Evolutionary conservation across 805 yeast species (phyloP).

Genomic region (Metschnikowia gelsemii): DNA sequence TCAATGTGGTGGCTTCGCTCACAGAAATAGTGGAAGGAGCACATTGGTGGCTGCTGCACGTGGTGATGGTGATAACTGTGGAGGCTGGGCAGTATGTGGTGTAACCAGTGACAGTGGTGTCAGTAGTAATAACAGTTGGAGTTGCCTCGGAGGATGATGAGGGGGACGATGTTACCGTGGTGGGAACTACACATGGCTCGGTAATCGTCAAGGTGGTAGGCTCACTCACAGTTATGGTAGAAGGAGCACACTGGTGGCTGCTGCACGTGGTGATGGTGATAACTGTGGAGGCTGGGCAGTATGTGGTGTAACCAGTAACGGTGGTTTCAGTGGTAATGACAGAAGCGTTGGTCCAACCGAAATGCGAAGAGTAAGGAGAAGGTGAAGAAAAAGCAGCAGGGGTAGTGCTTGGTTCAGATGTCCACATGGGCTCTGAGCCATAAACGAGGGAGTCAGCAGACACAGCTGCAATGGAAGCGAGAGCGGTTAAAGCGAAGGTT

Average conservation of each 20-base stretch:
- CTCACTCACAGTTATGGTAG: constrained; percentile 27
- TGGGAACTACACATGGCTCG: constrained; percentile 30
- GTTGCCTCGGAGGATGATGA: too few relatives aligned
- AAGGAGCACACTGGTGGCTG: constrained; percentile 28
- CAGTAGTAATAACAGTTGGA: constrained; percentile 23
- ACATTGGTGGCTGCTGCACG: constrained; percentile 31
- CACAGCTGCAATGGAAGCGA: constrained; percentile 10
- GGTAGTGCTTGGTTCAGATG: too few relatives aligned
- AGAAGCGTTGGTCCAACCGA: background rate
- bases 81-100: constrained; percentile 6
- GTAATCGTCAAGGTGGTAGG: constrained; percentile 36
- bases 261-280: constrained; percentile 35
- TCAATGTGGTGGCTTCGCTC: constrained; percentile 31
- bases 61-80: constrained; percentile 23
- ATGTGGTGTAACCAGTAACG: constrained; percentile 5
- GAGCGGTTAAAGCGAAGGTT: constrained; percentile 14
- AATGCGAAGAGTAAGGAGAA: too few relatives aligned
- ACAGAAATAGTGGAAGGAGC: constrained; percentile 28
- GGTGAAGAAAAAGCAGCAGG: too few relatives aligned
- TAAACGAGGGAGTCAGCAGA: constrained; percentile 1
- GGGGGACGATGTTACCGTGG: constrained; percentile 26
- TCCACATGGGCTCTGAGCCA: too few relatives aligned
- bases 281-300: constrained; percentile 24
- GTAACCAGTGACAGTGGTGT: constrained; percentile 11
- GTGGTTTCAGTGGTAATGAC: constrained; percentile 22